These are phyloP conservation scores for Brassica rapa DNA, from an alignment of 345 rosid genomes.

Conservation along the genomic window DNA sequence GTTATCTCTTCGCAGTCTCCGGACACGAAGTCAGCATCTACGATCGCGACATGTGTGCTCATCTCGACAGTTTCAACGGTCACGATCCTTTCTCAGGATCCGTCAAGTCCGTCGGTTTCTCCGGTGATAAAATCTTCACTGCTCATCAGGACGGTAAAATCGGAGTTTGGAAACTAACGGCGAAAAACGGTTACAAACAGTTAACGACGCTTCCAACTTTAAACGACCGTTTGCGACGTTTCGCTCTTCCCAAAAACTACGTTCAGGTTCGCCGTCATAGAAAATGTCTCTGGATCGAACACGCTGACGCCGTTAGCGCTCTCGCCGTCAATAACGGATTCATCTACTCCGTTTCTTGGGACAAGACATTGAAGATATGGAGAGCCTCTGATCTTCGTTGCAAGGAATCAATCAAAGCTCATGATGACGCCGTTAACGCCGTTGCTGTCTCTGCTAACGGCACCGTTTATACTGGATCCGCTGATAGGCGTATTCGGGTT, in stretches of 20 bases:
- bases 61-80: constrained; percentile 49
- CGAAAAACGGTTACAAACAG: constrained; percentile 47
- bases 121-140: constrained; percentile 62
- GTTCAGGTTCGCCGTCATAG: constrained; percentile 74
- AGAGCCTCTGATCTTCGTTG: constrained; percentile 67
- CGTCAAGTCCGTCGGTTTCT: constrained; percentile 63
- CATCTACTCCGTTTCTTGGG: constrained; percentile 91
- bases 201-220: constrained; percentile 67
- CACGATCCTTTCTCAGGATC: constrained; percentile 63
- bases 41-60: constrained; percentile 48
- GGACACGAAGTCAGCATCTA: constrained; percentile 68
- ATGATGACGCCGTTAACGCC: constrained; percentile 84
- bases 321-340: constrained; percentile 60
- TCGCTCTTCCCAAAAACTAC: constrained; percentile 76
- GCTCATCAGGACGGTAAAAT: constrained; percentile 87
- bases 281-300: constrained; percentile 78
- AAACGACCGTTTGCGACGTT: constrained; percentile 72
- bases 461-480: constrained; percentile 83
- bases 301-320: constrained; percentile 84
- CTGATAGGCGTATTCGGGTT: constrained; percentile 75
- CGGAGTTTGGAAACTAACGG: constrained; percentile 73
- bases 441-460: constrained; percentile 68
- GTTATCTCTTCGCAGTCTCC: constrained; percentile 66
- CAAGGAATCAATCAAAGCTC: constrained; percentile 70
- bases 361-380: constrained; percentile 80